phyloP scores from a whole-genome alignment of 768 basidiomycete genomes.

The Kwoniella europaea region DNA sequence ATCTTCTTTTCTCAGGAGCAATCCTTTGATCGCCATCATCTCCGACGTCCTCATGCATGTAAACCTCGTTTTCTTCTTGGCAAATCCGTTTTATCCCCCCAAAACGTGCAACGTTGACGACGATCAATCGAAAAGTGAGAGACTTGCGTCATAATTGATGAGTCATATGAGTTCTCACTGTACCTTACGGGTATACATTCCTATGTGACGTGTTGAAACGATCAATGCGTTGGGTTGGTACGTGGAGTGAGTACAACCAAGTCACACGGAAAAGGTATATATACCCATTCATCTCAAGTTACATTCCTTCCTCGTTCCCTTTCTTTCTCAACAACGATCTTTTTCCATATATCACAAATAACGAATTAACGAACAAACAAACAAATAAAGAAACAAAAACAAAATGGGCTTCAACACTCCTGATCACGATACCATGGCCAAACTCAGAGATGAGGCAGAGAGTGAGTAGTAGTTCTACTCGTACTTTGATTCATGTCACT shows the following conservation, averaged over 20 bases:
- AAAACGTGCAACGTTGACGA: not conserved
- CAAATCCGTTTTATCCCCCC: not conserved
- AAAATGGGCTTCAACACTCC: constrained; percentile 26
- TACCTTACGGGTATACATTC: not conserved
- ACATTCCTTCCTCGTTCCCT: not conserved
- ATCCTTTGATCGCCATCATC: not conserved
- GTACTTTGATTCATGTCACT: not conserved
- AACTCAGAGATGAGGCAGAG: constrained; percentile 20
- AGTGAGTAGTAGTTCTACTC: not conserved
- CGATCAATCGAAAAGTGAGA: not conserved
- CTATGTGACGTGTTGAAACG: not conserved
- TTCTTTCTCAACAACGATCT: not conserved
- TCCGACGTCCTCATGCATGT: not conserved
- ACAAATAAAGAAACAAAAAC: not conserved
- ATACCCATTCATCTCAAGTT: not conserved
- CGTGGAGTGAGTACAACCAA: not conserved
- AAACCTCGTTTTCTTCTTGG: not conserved
- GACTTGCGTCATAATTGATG: not conserved
- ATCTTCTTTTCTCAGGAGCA: not conserved
- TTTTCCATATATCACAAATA: not conserved
- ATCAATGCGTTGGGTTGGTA: not conserved
- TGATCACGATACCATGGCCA: constrained; percentile 18
- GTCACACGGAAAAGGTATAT: constrained; percentile 4
- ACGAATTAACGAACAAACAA: not conserved
- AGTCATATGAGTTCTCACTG: too few species aligned